Conservation (phyloP, 768 basidiomycete species). For the Chlorophyllum brunneum region DNA sequence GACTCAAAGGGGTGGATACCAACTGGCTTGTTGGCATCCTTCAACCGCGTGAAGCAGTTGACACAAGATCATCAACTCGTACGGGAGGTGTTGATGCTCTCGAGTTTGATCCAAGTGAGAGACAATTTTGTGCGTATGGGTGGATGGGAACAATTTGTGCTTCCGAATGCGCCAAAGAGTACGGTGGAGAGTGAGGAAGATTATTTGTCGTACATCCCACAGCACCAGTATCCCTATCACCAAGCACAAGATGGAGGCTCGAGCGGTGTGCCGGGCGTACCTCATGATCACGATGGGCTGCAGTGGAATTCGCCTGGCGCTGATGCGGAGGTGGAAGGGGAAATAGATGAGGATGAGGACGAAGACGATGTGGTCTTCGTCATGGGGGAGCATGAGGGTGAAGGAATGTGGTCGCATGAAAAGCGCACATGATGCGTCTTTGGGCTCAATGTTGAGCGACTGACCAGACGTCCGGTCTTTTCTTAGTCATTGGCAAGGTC, state of each 20-base stretch:
- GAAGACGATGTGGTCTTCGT: slow-evolving; percentile 81
- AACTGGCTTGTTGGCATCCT: slow-evolving; percentile 77
- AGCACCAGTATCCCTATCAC: slow-evolving; percentile 5
- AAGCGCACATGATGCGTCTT: slow-evolving; percentile 18
- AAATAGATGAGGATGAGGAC: slow-evolving; percentile 53
- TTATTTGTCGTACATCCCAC: slow-evolving; percentile 1
- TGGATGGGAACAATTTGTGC: slow-evolving; percentile 58
- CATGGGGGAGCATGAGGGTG: slow-evolving; percentile 43
- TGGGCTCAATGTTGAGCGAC: too few species aligned
- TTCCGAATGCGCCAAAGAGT: slow-evolving; percentile 59
- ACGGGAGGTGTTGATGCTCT: slow-evolving; percentile 63
- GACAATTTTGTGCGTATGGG: slow-evolving; percentile 66
- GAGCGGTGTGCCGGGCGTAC: too few species aligned
- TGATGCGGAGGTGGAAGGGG: slow-evolving; percentile 20
- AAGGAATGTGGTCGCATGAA: slow-evolving; percentile 29
- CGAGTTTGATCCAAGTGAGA: slow-evolving; percentile 66
- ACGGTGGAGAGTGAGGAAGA: slow-evolving; percentile 28
- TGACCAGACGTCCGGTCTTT: too few species aligned
- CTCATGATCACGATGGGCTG: neutral
- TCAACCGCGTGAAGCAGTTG: slow-evolving; percentile 75
- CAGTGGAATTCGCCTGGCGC: too few species aligned
- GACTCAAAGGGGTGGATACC: slow-evolving; percentile 86
- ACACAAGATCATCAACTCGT: slow-evolving; percentile 61
- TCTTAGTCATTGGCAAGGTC: too few species aligned
- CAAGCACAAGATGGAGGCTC: slow-evolving; percentile 5